A percentile compares a stretch with the other conserved stretches of the same genome.
Evolutionary conservation across 441 rosid genomes (phyloP).

Genomic region (Biscutella laevigata): DNA sequence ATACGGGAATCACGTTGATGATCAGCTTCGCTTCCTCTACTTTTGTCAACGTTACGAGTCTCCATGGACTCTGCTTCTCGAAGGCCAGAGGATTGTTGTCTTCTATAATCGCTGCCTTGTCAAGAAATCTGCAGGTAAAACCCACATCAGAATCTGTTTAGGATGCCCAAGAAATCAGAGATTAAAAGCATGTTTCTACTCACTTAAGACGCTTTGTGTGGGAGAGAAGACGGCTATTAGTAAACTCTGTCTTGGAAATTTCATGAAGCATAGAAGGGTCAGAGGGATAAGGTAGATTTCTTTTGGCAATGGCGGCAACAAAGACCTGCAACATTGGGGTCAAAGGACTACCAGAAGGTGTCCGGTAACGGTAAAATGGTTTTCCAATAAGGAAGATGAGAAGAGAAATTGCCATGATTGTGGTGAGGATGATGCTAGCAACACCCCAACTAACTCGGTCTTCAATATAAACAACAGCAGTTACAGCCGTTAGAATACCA

Average conservation of each 20-base stretch:
- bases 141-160: too few relatives aligned
- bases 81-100: too few relatives aligned
- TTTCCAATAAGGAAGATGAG: constrained; percentile 54
- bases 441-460: constrained; percentile 75
- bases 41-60: constrained; percentile 62
- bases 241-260: constrained; percentile 25
- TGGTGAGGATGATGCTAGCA: constrained; percentile 49
- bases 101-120: constrained; percentile 64
- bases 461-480: constrained; percentile 56
- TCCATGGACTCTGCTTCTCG: constrained; percentile 53
- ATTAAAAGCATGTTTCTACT: too few relatives aligned
- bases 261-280: constrained; percentile 46
- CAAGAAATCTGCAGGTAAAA: constrained; percentile 85
- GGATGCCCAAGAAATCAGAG: too few relatives aligned
- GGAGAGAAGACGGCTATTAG: constrained; percentile 44
- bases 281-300: constrained; percentile 50
- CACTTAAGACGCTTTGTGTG: constrained; percentile 68
- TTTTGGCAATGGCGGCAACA: constrained; percentile 63
- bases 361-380: constrained; percentile 61
- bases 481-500: constrained; percentile 72
- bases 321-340: constrained; percentile 73
- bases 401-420: constrained; percentile 60
- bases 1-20: constrained; percentile 75
- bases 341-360: constrained; percentile 67
- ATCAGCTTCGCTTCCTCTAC: constrained; percentile 80